Evolutionary conservation across 352 stramenopile species (phyloP), one percentile per base, ranked within the genome.

Genomic region (Globisporangium radiosum): DNA sequence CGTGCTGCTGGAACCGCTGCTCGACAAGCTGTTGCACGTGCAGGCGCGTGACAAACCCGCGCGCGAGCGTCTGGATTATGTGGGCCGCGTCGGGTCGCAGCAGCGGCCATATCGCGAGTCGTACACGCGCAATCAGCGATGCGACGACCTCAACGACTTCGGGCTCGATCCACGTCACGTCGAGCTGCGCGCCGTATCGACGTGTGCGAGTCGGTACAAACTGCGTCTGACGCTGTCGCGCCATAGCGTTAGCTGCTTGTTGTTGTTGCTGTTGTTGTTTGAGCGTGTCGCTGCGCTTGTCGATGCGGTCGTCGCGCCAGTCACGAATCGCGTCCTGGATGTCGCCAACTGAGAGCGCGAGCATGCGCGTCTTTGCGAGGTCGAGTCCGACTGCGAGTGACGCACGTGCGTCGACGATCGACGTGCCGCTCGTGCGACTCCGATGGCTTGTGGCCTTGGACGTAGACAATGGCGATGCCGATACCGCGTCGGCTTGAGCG

Each of bases 131-230:
- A 54, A 89, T 85, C 25, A 91, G 60, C 25, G 71, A 68, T 15
- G 66, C 56, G 14, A 89, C 57, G 44, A 72, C 85, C 15, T 72
- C 66, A 17, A 91, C 75, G 39, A 91, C 71, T 25, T 81, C 70
- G 0, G 77, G 77, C 36, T 88, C 78, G 51, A 88, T 85, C 68
- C 68, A 76, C 7, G 78, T 83, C 36, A 91, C 78, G 38, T 92
- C 76, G 3, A 87, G 53, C 1, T 73, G 56, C 38, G 74, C 78
- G 49, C 49, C 49, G 43, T 88, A 88, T 15, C 71, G 61, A 2
- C 74, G 72, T n/a, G 63, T 76, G 39, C 63, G 70, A 13, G 64
- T 77, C 0, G 78, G 74, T 5, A 84, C 54, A 44, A 86, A 85
- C 10, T 48, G 48, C 5, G 47, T 62, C 14, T 17, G 60, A 45